phyloP scores from a whole-genome alignment of 2,329 filamentous ascomycete genomes.

The Pseudogymnoascus sp. region DNA sequence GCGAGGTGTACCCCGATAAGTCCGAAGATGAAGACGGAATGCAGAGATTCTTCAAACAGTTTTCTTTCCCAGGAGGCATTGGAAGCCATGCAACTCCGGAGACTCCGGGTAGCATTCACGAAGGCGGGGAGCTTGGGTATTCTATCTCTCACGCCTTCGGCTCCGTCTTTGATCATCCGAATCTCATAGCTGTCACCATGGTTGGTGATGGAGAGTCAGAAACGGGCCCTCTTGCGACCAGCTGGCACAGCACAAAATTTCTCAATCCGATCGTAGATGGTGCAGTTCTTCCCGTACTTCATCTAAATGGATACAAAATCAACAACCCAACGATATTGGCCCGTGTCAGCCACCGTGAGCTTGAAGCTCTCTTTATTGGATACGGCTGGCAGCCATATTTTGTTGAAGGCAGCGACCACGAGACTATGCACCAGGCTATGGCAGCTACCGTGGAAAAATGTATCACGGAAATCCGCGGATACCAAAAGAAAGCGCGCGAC shows the following conservation, averaged over 20 bases:
- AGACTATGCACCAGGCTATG: slow-evolving; percentile 77
- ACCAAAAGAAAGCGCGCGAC: slow-evolving; percentile 65
- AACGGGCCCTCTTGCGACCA: slow-evolving; percentile 69
- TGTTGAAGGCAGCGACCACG: slow-evolving; percentile 66
- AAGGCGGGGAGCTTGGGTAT: slow-evolving; percentile 77
- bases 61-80: slow-evolving; percentile 74
- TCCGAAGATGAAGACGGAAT: slow-evolving; percentile 61
- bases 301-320: slow-evolving; percentile 81
- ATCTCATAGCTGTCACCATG: slow-evolving; percentile 69
- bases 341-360: slow-evolving; percentile 66
- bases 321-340: slow-evolving; percentile 71
- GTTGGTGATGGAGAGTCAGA: slow-evolving; percentile 78
- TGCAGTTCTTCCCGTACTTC: slow-evolving; percentile 68
- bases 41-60: slow-evolving; percentile 73
- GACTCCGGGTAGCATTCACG: slow-evolving; percentile 69
- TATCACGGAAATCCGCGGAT: slow-evolving; percentile 59
- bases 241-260: slow-evolving; percentile 79
- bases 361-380: slow-evolving; percentile 61
- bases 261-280: slow-evolving; percentile 72
- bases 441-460: slow-evolving; percentile 67
- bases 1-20: slow-evolving; percentile 70
- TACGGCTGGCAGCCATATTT: slow-evolving; percentile 78
- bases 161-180: slow-evolving; percentile 65
- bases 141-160: slow-evolving; percentile 74
- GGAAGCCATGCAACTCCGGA: slow-evolving; percentile 73